A percentile compares a stretch with the other conserved stretches of the same genome.
Conservation (phyloP, 768 basidiomycete species). For the Favolaschia claudopus region DNA sequence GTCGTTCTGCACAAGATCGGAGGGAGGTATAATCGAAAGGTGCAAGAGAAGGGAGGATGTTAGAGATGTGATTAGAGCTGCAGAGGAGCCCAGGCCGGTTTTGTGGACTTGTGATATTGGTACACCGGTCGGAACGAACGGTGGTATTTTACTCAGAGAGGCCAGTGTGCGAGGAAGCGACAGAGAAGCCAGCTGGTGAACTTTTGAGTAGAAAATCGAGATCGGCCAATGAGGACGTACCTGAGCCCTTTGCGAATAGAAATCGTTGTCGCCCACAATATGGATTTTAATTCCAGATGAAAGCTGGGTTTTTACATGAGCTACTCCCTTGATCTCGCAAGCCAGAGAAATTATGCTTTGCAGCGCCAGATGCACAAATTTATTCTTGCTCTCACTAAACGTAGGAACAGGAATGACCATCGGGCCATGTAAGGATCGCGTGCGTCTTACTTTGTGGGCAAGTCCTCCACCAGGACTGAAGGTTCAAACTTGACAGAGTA, state of each 20-base stretch:
- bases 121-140: constrained; percentile 78
- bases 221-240: constrained; percentile 47
- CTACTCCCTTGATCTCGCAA: constrained; percentile 59
- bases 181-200: constrained; percentile 64
- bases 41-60: constrained; percentile 86
- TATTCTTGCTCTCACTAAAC: constrained; percentile 70
- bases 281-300: constrained; percentile 72
- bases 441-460: constrained; percentile 49
- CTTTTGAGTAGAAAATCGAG: constrained; percentile 5
- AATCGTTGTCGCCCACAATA: constrained; percentile 95
- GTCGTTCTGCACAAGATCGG: constrained; percentile 52
- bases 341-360: constrained; percentile 77
- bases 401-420: constrained; percentile 17
- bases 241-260: constrained; percentile 92
- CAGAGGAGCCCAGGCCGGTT: constrained; percentile 96
- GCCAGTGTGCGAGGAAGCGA: constrained; percentile 67
- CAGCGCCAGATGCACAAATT: constrained; percentile 92
- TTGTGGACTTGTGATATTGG: constrained; percentile 89
- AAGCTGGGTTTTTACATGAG: constrained; percentile 51
- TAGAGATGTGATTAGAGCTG: constrained; percentile 95
- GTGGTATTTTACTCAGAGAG: constrained; percentile 73
- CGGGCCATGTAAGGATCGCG: constrained; percentile 17
- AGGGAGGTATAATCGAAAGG: constrained; percentile 63
- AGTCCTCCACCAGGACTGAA: constrained; percentile 41
- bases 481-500: constrained; percentile 62